Evolutionary conservation across 2,329 filamentous ascomycete genomes (phyloP), one percentile per base, ranked within the genome.

Genomic region (Podosphaera fusca): DNA sequence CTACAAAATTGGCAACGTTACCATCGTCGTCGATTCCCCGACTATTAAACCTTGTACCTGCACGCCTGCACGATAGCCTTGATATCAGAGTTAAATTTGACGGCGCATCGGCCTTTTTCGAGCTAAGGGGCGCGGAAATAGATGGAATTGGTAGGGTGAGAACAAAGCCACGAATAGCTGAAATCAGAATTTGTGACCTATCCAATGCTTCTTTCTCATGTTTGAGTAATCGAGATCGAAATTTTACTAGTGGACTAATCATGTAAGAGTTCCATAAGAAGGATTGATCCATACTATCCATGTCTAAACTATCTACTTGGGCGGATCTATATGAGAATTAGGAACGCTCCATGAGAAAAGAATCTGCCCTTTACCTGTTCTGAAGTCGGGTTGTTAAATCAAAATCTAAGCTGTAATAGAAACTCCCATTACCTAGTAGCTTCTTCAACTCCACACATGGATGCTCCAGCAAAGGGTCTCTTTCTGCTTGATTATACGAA

Each of bases 231-330:
- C 86, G 79, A 35, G 84, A 88, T 49, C 92, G 82, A 68, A 98
- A 96, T 67, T 88, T 79, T 35, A 95, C 82, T 56, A 98, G 75
- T 4, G 92, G 89, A 61, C 85, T 83, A 64, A 98, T 95, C 88
- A 98, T 95, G 70, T 94, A 95, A 2, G 87, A 94, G 67, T 98
- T 98, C 92, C 92, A 98, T 21, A 98, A 72, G 67, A 95, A 95
- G 1, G 85, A 84, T 65, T 88, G 84, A 68, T 98, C 88, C 60
- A 96, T 81, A 65, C 87, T 92, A 67, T 95, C 88, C 59, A 95
- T 87, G 60, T 94, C 86, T 61, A 96, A 89, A 0, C 84, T 81
- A 50, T 81, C 77, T 29, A 80, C 80, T 67, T 90, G 87, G 58
- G 84, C 79, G 12, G 83, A 80, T 64, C 85, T 87, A 62, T 49